Evolutionary conservation across 2,329 filamentous ascomycete species (phyloP), one percentile per base, ranked within the genome.

Genomic region (Nothomitra cinnamomea): DNA sequence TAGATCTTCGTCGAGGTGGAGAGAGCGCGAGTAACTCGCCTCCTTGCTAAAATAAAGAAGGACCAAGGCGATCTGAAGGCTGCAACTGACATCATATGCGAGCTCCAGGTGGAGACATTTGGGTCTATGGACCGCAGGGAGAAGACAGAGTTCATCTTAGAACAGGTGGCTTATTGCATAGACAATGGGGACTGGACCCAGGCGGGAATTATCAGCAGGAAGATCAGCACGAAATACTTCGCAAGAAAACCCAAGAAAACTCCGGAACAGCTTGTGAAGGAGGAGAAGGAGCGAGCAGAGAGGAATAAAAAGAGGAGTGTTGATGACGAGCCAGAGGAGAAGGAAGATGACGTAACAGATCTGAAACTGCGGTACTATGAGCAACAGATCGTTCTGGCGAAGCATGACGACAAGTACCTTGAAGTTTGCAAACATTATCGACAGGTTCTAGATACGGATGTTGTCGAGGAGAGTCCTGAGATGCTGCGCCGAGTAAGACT

Each of bases 1-100:
- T 59, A 83, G 84, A 98, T 98, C 67, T 98, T 98, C 64, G 90
- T 98, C 62, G 92, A 98, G 74, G 92, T 98, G 53, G 92, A 98
- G 76, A 83, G 92, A 60, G 92, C 92, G 59, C 85, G 92, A 60
- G 83, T 98, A 56, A 98, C 92, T 62, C 87, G 84, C 66, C 94
- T 95, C 59, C 77, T 98, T 12, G 96, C 92, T 52, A 81, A 95
- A 69, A 96, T 98, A 75, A 96, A 96, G 77, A 95, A 94, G 71
- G 73, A 85, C 59, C 87, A 96, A 70, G 90, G 89, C 58, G 90
- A 98, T 64, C 74, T 95, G 63, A 87, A 86, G 65, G 82, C 87
- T 3, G 92, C 92, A 28, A 83, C 86, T 53, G 90, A 96, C 62
- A 92, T 92, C 57, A 78, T 98, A 38, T 98, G 92, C 70, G 92